Conservation (phyloP, 768 basidiomycete genomes). For the Pleurotus salmoneostramineus region DNA sequence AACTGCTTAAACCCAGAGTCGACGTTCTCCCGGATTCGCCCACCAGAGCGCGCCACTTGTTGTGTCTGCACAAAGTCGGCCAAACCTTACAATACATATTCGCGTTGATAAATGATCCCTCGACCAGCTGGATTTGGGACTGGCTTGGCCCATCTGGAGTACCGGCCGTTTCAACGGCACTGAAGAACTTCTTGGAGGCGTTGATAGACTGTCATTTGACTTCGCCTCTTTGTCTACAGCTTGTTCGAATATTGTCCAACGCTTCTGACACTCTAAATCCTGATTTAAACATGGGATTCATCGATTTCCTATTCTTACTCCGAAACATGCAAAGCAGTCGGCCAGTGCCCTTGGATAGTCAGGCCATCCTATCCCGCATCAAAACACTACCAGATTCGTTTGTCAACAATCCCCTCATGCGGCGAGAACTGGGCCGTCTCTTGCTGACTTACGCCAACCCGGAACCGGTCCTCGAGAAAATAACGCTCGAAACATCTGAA, state of each 20-base stretch:
- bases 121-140: constrained; percentile 14
- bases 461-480: constrained; percentile 10
- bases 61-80: constrained; percentile 26
- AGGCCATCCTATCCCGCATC: neutral
- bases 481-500: constrained; percentile 35
- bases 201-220: constrained; percentile 46
- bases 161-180: constrained; percentile 35
- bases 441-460: constrained; percentile 24
- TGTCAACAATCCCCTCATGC: constrained; percentile 23
- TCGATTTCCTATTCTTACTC: neutral
- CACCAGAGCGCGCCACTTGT: constrained; percentile 41
- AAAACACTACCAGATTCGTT: neutral
- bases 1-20: neutral
- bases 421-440: constrained; percentile 29
- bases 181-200: constrained; percentile 38
- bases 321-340: constrained; percentile 3
- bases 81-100: constrained; percentile 41
- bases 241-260: constrained; percentile 24
- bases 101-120: constrained; percentile 36
- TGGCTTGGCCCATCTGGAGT: constrained; percentile 13
- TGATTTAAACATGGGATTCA: constrained; percentile 16
- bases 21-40: constrained; percentile 25
- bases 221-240: constrained; percentile 37
- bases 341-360: neutral
- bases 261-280: constrained; percentile 17